A percentile compares a stretch with the other conserved stretches of the same genome.
Conservation (phyloP, 768 basidiomycete genomes). For the Leccinum incarnatum region DNA sequence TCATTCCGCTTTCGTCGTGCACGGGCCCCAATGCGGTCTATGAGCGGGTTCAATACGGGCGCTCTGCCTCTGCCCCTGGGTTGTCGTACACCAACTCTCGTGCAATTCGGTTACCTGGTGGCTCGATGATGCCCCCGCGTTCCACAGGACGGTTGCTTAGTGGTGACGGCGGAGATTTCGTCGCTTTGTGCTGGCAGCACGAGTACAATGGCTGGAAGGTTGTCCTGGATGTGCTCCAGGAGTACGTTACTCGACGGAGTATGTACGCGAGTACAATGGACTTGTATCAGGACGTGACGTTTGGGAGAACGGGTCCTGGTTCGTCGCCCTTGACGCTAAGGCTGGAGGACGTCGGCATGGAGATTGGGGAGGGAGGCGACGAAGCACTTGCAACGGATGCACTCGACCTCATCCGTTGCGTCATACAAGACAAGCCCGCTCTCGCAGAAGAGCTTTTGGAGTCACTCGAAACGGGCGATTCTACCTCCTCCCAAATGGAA, state of each 20-base stretch:
- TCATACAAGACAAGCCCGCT: slow-evolving; percentile 66
- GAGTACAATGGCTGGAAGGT: slow-evolving; percentile 85
- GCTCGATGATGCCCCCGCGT: slow-evolving; percentile 63
- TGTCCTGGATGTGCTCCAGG: slow-evolving; percentile 74
- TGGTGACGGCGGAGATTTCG: slow-evolving; percentile 59
- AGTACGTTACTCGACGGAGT: slow-evolving; percentile 64
- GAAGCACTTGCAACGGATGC: slow-evolving; percentile 67
- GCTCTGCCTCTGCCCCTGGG: slow-evolving; percentile 45
- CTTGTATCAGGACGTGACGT: slow-evolving; percentile 52
- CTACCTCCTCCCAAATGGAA: slow-evolving; percentile 41
- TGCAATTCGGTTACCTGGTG: slow-evolving; percentile 73
- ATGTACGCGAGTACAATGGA: slow-evolving; percentile 38
- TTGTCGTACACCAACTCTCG: slow-evolving; percentile 63
- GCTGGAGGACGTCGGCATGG: slow-evolving; percentile 71
- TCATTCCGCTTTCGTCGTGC: slow-evolving; percentile 61
- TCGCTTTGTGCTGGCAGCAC: slow-evolving; percentile 78
- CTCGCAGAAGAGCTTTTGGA: slow-evolving; percentile 66
- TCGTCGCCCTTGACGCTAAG: slow-evolving; percentile 43
- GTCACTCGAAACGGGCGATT: slow-evolving; percentile 47
- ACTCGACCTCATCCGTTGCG: slow-evolving; percentile 75
- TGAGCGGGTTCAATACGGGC: slow-evolving; percentile 61
- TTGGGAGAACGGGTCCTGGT: slow-evolving; percentile 42
- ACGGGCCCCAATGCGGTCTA: slow-evolving; percentile 69
- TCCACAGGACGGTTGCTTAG: slow-evolving; percentile 71
- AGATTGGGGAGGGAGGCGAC: slow-evolving; percentile 58